These are phyloP conservation scores for Fraxinus nigra DNA, from an alignment of 305 asterid species.

Conservation along the genomic window DNA sequence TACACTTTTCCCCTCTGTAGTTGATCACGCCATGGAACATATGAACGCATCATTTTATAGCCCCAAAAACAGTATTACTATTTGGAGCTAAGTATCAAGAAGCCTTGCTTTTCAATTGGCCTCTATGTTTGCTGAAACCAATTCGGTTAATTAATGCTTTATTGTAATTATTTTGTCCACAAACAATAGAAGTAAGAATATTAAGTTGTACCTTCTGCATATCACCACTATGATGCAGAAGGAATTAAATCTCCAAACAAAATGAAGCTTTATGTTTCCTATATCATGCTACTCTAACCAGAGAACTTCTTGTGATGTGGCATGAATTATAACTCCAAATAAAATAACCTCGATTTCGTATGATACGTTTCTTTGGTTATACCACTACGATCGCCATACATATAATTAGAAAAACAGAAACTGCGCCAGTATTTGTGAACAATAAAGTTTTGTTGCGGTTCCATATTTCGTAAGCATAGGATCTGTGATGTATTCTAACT, in stretches of 20 bases:
- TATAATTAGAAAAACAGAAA: constrained; percentile 1
- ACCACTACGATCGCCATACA: constrained; percentile 38
- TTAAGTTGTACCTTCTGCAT: constrained; percentile 11
- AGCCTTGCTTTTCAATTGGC: constrained; percentile 1
- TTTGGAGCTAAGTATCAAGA: constrained; percentile 7
- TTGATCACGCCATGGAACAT: constrained; percentile 7
- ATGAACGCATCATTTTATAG: constrained; percentile 4
- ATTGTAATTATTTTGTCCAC: constrained; percentile 14
- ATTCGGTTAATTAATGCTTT: neutral
- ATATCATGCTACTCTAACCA: neutral
- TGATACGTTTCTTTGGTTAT: constrained; percentile 43
- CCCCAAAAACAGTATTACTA: neutral
- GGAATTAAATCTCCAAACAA: neutral
- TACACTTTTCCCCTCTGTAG: constrained; percentile 2
- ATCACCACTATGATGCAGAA: neutral
- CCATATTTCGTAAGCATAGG: neutral
- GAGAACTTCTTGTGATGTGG: constrained; percentile 34
- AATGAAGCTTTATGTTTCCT: constrained; percentile 1
- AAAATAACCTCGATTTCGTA: constrained; percentile 57
- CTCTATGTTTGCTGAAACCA: neutral
- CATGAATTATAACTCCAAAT: constrained; percentile 77
- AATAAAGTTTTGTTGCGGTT: neutral
- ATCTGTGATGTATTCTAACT: too few relatives aligned
- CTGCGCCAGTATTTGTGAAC: neutral
- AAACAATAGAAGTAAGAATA: neutral